Evolutionary conservation across 352 stramenopile species (phyloP), one percentile per base, ranked within the genome.

Genomic region (Blastocystis sp.): DNA sequence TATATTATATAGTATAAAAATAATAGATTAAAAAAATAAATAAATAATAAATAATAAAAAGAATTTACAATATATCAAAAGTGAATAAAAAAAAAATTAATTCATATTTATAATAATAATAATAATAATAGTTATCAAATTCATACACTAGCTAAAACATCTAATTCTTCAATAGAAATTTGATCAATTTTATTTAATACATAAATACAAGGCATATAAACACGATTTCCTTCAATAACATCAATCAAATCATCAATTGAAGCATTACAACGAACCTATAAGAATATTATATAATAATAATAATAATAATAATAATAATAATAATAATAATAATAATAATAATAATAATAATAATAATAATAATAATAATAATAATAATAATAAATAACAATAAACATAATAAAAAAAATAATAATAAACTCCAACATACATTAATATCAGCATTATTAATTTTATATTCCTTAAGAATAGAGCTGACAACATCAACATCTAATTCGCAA

Each of bases 11-110:
- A 13, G 9, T 6, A 25, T 7, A 42, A 13, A 9, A 27, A 55
- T 34, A n/a, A 43, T 34, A 71, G 91, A 87, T 42, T 96, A 84
- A 69, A 95, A 93, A 56, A 93, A 89, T 0, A 98, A 77, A 73
- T 95, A 86, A 71, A 95, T 84, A 72, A 96, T 94, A 19, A 84
- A 91, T 23, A 97, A 79, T 69, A 93, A 76, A 70, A 97, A 89
- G 67, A 98, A 96, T 75, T 97, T 98, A 76, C 97, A 97, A 57
- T 95, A 84, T 47, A 96, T 83, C 75, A 96, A 98, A 10, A 96
- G 72, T 43, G 79, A 86, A 33, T 88, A 88, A 65, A 96, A 95
- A 74, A 97, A 97, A 18, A 90, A 77, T 48, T 87, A 77, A 73
- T 95, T 96, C 47, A 84, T 84, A 71, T 95, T 86, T 55, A 98